phyloP scores from a whole-genome alignment of 805 yeast species.

The Scheffersomyces coipomensis region DNA sequence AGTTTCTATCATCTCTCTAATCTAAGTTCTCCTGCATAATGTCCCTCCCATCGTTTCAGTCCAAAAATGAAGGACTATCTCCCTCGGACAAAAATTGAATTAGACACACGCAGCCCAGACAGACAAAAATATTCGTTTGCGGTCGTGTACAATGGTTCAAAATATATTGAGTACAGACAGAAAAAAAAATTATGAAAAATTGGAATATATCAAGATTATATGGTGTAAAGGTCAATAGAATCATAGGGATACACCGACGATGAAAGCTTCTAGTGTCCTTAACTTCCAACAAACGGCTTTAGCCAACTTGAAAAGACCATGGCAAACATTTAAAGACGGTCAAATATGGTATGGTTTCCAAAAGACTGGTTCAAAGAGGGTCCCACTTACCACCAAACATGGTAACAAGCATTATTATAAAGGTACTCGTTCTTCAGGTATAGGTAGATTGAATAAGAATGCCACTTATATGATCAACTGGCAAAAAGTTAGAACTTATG shows the following conservation, averaged over 20 bases:
- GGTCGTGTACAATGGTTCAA: no score
- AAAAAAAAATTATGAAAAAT: no score
- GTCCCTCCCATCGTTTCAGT: no score
- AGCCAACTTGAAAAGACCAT: slow-evolving; percentile 70
- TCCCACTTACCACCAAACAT: slow-evolving; percentile 82
- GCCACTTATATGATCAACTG: slow-evolving; percentile 82
- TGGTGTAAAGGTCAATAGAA: no score
- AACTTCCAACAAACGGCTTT: slow-evolving; percentile 46
- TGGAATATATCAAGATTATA: no score
- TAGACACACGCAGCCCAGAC: no score
- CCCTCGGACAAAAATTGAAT: no score
- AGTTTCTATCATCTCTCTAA: no score
- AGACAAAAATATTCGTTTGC: no score
- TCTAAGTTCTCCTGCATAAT: no score
- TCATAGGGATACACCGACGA: slow-evolving; percentile 12
- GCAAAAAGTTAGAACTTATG: slow-evolving; percentile 86
- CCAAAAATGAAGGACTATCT: no score
- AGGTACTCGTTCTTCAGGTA: slow-evolving; percentile 94
- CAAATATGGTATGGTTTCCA: slow-evolving; percentile 77
- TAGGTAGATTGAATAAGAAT: slow-evolving; percentile 72
- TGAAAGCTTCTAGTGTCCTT: slow-evolving; percentile 51
- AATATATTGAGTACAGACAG: neutral
- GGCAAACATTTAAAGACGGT: slow-evolving; percentile 85
- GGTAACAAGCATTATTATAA: slow-evolving; percentile 94
- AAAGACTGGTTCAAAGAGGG: slow-evolving; percentile 80